Evolutionary conservation across 208 protist genomes (phyloP), one percentile per base, ranked within the genome.

Genomic region (Leishmania guyanensis): DNA sequence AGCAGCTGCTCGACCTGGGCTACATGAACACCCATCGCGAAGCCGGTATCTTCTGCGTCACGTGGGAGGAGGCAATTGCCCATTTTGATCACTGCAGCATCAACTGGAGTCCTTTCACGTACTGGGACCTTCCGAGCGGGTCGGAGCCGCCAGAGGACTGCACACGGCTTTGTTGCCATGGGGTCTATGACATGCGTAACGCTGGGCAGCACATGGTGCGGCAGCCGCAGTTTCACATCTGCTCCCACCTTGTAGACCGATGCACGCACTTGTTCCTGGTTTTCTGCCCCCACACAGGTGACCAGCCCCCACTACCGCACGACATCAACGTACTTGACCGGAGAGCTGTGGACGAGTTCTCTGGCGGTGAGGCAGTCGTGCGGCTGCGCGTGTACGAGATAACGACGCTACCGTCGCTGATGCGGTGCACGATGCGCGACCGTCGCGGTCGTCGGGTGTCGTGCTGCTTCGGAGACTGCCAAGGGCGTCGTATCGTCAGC

Each of bases 1-100:
- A 54, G 43, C 29, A 69, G 71, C 82, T 82, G 39, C 53, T n/a
- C 46, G 73, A 60, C 64, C 68, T 96, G 22, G 86, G 84, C 48
- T 89, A 91, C 82, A 92, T 80, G n/a, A 58, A 75, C 26, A 77
- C 81, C 4, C 76, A 88, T 36, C 89, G 86, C 36, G 84, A 92
- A 20, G 75, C 85, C 51, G 94, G 94, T 29, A 79, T 97, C 14
- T 98, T 98, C 78, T 96, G 93, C 84, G 90, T 98, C 20, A 83
- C 88, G 20, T 96, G 93, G 92, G 84, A 86, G 56, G 92, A 96
- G 79, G 86, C 90, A 1, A 75, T 84, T n/a, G 48, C n/a, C 26
- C 84, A 89, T 82, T 98, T 97, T 77, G 81, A 88, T 33, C 86
- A 89, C 58, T 88, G 80, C 81, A 86, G 73, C 78, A 75, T 98